Evolutionary conservation across 495 filamentous ascomycete genomes (phyloP).

Genomic region (Choiromyces venosus): DNA sequence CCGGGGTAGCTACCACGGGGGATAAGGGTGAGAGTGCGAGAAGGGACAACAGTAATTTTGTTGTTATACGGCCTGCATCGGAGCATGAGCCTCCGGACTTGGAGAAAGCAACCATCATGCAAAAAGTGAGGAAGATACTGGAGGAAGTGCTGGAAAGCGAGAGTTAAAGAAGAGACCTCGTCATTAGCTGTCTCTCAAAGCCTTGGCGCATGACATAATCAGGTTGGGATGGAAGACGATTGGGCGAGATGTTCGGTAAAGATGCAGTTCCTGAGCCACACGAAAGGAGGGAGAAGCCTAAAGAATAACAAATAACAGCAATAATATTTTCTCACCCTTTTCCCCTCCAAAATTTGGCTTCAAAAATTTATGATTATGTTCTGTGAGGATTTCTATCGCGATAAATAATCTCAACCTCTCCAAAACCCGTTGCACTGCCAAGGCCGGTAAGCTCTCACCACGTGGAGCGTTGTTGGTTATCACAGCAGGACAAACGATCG

Average conservation of each 20-base stretch:
- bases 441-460: too few relatives aligned
- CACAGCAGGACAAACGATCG: too few relatives aligned
- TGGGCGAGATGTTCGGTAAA: background rate
- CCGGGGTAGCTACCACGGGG: constrained; percentile 31
- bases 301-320: background rate
- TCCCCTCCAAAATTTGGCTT: background rate
- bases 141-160: constrained; percentile 1
- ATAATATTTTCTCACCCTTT: background rate
- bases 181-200: constrained; percentile 14
- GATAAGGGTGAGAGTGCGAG: constrained; percentile 52
- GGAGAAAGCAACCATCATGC: constrained; percentile 15
- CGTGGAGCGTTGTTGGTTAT: too few relatives aligned
- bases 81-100: constrained; percentile 22
- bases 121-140: constrained; percentile 14
- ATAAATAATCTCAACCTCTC: too few relatives aligned
- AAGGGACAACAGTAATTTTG: constrained; percentile 57
- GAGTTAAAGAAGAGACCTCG: constrained; percentile 24
- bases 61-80: constrained; percentile 55
- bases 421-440: too few relatives aligned
- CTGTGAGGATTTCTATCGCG: too few relatives aligned
- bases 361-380: background rate
- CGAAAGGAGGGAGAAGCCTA: background rate
- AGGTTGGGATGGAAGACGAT: background rate
- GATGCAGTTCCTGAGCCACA: background rate
- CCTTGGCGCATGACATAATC: constrained; percentile 35